phyloP scores from a whole-genome alignment of 176 grass and related monocot species.

The Triticum aestivum region IWGSC_CS_RefSeq_v2.1 NC_057799.1:559995532-559996031 shows the following conservation, averaged over 20 bases:
- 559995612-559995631: constrained; percentile 36
- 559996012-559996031: not conserved
- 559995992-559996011: not conserved
- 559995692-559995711: not conserved
- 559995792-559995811: not conserved
- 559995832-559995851: not conserved
- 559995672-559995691: constrained; percentile 1
- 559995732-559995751: not conserved
- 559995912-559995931: not conserved
- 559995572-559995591: constrained; percentile 62
- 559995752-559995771: not conserved
- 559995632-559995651: not conserved
- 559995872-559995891: not conserved
- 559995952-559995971: constrained; percentile 1
- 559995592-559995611: constrained; percentile 86
- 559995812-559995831: not conserved
- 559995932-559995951: not conserved
- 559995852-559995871: not conserved
- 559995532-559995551: constrained; percentile 86
- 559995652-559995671: constrained; percentile 2
- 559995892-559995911: not conserved
- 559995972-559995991: constrained; percentile 24
- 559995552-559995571: constrained; percentile 73
- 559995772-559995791: not conserved
- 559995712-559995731: constrained; percentile 9